Evolutionary conservation across 805 yeast genomes (phyloP), one percentile per base, ranked within the genome.

Genomic region (Kodamaea lidongshanica): DNA sequence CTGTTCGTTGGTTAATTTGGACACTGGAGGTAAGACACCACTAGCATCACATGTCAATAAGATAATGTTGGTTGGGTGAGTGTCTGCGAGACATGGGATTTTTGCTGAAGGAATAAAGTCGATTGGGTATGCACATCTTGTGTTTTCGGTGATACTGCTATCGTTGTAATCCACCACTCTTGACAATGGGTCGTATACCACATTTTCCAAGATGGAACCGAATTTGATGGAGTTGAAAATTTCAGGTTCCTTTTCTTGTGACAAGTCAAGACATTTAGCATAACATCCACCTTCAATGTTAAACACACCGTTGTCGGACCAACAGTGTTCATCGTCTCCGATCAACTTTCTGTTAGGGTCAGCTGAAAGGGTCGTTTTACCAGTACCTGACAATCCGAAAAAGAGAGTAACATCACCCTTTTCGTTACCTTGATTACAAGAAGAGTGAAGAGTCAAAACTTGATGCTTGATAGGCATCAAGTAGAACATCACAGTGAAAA

Each of bases 231-330:
- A 94, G 61, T 86, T 77, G 74, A 78, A 92, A 58, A 89, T 89
- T 68, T 89, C 98, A 30, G 98, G 98, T 71, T 89, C 98, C 66
- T 82, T 89, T 65, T 85, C 96, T 42, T 70, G 79, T 30, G 85
- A 67, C 44, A 89, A 72, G 52, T 85, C 95, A 44, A 89, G 70
- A 70, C 96, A 88, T 68, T 89, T 89, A 52, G 97, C 97, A 70
- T 89, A 89, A 72, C 98, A 89, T 45, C 98, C 98, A 63, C 98
- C 98, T 70, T 89, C 98, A 52, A 89, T 88, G 76, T 92, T 92
- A 79, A 89, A 89, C 37, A 89, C 96, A 67, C 98, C 98, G 46
- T 82, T 70, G 63, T 89, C 94, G 12, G 96, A 84, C 98, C 98
- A 89, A 71, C 97, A 89, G 70, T 89, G 98, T 69, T 89, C 98